Percentiles rank a stretch among this genome's conserved stretches.
Conservation (phyloP, 192 early-diverging fungal genomes). For the Coemansia sp. region DNA sequence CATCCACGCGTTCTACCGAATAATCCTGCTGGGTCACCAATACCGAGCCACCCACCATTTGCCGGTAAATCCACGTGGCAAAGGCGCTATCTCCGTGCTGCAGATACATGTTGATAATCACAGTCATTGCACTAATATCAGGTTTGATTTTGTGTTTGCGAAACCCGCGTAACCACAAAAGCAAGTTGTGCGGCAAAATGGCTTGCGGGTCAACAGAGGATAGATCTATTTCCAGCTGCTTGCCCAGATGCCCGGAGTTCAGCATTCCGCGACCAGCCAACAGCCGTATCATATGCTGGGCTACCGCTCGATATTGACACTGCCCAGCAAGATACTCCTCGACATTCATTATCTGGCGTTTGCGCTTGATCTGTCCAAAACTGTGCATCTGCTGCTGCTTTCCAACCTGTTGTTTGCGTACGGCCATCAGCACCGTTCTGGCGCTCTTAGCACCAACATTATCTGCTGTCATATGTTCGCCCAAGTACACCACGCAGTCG, state of each 20-base stretch:
- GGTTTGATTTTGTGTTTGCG: constrained; percentile 7
- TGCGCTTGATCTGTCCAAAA: background rate
- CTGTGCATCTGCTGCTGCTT: background rate
- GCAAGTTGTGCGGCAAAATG: constrained; percentile 16
- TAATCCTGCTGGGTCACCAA: background rate
- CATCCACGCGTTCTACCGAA: background rate
- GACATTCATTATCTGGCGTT: background rate
- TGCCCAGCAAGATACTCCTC: background rate
- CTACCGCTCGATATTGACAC: background rate
- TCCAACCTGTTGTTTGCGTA: constrained; percentile 17
- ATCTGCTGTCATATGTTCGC: background rate
- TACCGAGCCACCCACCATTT: constrained; percentile 10
- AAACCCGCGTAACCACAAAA: constrained; percentile 17
- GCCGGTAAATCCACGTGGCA: constrained; percentile 20
- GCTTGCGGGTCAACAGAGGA: background rate
- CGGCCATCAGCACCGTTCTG: constrained; percentile 8
- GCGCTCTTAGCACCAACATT: constrained; percentile 5
- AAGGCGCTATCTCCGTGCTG: constrained; percentile 9
- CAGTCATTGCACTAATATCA: constrained; percentile 14
- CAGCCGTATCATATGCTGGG: constrained; percentile 12
- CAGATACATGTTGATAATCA: constrained; percentile 22
- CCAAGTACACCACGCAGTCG: constrained; percentile 3
- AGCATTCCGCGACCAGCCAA: constrained; percentile 13
- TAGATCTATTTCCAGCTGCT: constrained; percentile 27
- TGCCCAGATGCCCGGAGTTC: constrained; percentile 13